These are phyloP conservation scores for Candida morakotiae DNA, from an alignment of 805 yeast species.

Conservation along the genomic window DNA sequence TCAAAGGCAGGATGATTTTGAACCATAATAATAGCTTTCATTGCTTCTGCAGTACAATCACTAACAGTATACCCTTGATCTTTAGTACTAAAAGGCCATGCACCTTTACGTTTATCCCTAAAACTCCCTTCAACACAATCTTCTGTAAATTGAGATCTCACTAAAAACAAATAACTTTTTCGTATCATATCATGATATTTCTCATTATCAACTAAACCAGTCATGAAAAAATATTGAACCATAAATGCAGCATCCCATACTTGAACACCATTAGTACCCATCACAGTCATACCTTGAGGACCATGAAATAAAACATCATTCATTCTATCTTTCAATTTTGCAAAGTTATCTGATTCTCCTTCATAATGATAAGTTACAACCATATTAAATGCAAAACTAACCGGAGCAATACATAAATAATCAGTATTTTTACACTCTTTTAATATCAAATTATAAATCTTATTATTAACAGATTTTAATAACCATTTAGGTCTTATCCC, in stretches of 20 bases:
- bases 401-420: constrained; percentile 87
- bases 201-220: constrained; percentile 71
- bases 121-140: constrained; percentile 74
- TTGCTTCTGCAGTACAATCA: constrained; percentile 95
- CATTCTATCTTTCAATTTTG: constrained; percentile 53
- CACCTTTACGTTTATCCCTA: constrained; percentile 82
- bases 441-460: constrained; percentile 58
- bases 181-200: constrained; percentile 61
- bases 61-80: constrained; percentile 95
- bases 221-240: constrained; percentile 73
- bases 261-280: constrained; percentile 98
- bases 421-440: constrained; percentile 79
- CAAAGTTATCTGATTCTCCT: constrained; percentile 66
- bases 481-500: constrained; percentile 75
- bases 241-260: constrained; percentile 96
- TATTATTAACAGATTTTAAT: constrained; percentile 44
- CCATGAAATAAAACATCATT: constrained; percentile 81
- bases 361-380: constrained; percentile 67
- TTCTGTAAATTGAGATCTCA: constrained; percentile 79
- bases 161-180: constrained; percentile 66
- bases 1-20: constrained; percentile 54
- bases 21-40: constrained; percentile 92
- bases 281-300: constrained; percentile 84
- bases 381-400: constrained; percentile 79
- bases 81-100: constrained; percentile 95